Conservation (phyloP, 2,329 filamentous ascomycete genomes). For the Eurotiales sp. region DNA sequence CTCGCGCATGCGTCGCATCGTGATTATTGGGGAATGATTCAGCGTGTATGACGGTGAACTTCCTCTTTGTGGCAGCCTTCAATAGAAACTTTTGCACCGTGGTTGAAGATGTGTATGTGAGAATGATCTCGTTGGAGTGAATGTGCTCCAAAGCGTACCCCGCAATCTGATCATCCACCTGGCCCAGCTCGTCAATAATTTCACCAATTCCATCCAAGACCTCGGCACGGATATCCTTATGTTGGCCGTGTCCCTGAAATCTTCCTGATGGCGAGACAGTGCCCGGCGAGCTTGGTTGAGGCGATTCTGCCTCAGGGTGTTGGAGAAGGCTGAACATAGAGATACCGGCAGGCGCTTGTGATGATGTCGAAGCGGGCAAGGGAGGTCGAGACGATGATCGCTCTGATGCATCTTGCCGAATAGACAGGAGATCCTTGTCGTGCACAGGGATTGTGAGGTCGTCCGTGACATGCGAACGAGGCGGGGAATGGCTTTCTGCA, state of each 20-base stretch:
- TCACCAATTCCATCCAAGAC: slow-evolving; percentile 92
- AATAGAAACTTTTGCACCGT: slow-evolving; percentile 88
- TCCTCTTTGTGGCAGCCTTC: slow-evolving; percentile 80
- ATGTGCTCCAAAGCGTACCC: slow-evolving; percentile 86
- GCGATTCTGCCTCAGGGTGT: slow-evolving; percentile 51
- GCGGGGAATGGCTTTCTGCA: slow-evolving; percentile 30
- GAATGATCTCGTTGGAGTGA: slow-evolving; percentile 85
- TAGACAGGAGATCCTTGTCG: slow-evolving; percentile 25
- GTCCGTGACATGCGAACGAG: slow-evolving; percentile 11
- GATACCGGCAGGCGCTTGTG: slow-evolving; percentile 48
- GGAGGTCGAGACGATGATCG: slow-evolving; percentile 52
- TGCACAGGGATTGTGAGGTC: slow-evolving; percentile 19
- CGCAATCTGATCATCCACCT: slow-evolving; percentile 90
- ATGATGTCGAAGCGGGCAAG: slow-evolving; percentile 58
- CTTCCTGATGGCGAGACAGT: slow-evolving; percentile 33
- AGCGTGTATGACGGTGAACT: slow-evolving; percentile 84
- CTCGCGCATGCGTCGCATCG: slow-evolving; percentile 57
- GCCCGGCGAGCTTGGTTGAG: slow-evolving; percentile 37
- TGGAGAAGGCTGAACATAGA: slow-evolving; percentile 88
- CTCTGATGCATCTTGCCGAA: slow-evolving; percentile 30
- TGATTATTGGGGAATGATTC: slow-evolving; percentile 70
- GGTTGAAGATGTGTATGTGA: slow-evolving; percentile 80
- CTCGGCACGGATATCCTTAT: slow-evolving; percentile 76
- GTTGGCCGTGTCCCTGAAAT: slow-evolving; percentile 25
- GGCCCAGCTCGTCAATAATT: slow-evolving; percentile 89